These are phyloP conservation scores for Skeletonema tropicum DNA, from an alignment of 108 stramenopile genomes.

Conservation along the genomic window DNA sequence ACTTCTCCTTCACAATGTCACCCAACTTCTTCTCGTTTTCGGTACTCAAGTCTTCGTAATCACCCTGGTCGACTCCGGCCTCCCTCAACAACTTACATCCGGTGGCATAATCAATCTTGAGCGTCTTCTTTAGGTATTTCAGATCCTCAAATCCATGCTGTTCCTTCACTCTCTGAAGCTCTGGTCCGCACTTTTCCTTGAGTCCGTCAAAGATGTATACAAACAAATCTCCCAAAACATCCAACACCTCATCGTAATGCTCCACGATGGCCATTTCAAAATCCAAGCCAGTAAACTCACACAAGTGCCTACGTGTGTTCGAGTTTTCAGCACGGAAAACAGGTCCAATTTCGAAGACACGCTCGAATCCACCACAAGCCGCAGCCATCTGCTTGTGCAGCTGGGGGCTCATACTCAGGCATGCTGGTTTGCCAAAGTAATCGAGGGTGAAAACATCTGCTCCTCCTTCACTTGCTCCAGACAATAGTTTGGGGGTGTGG, in stretches of 20 bases:
- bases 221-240: constrained; percentile 96
- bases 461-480: constrained; percentile 98
- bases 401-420: constrained; percentile 98
- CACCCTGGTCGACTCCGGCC: constrained; percentile 85
- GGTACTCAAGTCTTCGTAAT: constrained; percentile 95
- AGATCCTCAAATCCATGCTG: constrained; percentile 98
- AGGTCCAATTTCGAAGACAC: constrained; percentile 98
- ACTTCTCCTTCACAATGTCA: constrained; percentile 95
- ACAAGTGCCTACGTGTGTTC: constrained; percentile 97
- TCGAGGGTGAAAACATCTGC: constrained; percentile 95
- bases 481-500: constrained; percentile 97
- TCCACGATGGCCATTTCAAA: constrained; percentile 99
- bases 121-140: constrained; percentile 89
- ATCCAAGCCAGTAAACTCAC: constrained; percentile 99
- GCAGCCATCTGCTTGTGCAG: constrained; percentile 99
- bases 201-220: constrained; percentile 97
- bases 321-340: constrained; percentile 99
- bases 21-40: constrained; percentile 98
- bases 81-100: constrained; percentile 87
- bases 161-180: constrained; percentile 90
- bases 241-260: constrained; percentile 99
- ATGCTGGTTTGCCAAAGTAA: constrained; percentile 96
- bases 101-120: constrained; percentile 94
- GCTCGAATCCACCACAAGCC: constrained; percentile 98
- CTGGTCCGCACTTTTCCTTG: constrained; percentile 80